phyloP scores from a whole-genome alignment of 345 rosid genomes.

The Garcia nutans region DNA sequence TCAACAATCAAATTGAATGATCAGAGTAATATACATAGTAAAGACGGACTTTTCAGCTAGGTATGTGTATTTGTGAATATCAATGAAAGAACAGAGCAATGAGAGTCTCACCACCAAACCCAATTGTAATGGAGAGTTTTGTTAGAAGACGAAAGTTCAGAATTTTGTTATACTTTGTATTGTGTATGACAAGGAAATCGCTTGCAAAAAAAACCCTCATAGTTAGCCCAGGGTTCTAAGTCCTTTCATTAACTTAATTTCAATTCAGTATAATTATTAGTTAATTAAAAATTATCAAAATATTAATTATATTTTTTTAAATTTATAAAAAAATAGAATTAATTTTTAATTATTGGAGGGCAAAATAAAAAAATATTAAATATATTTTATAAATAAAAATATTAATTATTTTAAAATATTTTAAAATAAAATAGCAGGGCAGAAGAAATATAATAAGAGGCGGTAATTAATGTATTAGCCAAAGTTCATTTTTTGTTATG shows the following conservation, averaged over 20 bases:
- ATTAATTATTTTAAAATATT: too few relatives aligned
- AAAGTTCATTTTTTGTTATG: too few relatives aligned
- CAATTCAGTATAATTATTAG: too few relatives aligned
- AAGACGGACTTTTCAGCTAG: not conserved
- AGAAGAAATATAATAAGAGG: too few relatives aligned
- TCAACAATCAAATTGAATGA: slow-evolving; percentile 13
- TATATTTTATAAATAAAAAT: too few relatives aligned
- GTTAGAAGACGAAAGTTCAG: slow-evolving; percentile 1
- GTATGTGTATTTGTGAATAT: not conserved
- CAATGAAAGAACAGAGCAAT: not conserved
- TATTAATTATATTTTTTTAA: too few relatives aligned
- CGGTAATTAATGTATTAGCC: too few relatives aligned
- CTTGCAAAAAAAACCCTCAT: slow-evolving; percentile 10
- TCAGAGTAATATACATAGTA: not conserved
- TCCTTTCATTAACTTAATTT: not conserved
- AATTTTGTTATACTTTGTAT: slow-evolving; percentile 7
- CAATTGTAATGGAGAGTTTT: slow-evolving; percentile 3
- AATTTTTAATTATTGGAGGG: too few relatives aligned
- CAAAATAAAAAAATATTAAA: too few relatives aligned
- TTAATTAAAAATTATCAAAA: too few relatives aligned
- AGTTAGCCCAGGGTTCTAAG: slow-evolving; percentile 9
- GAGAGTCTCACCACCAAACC: slow-evolving; percentile 11
- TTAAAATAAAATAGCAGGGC: too few relatives aligned
- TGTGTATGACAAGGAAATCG: slow-evolving; percentile 4
- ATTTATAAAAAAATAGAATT: too few relatives aligned